Evolutionary conservation across 1,284 basidiomycete genomes (phyloP).

Genomic region (Cryptococcus hybrid): DNA sequence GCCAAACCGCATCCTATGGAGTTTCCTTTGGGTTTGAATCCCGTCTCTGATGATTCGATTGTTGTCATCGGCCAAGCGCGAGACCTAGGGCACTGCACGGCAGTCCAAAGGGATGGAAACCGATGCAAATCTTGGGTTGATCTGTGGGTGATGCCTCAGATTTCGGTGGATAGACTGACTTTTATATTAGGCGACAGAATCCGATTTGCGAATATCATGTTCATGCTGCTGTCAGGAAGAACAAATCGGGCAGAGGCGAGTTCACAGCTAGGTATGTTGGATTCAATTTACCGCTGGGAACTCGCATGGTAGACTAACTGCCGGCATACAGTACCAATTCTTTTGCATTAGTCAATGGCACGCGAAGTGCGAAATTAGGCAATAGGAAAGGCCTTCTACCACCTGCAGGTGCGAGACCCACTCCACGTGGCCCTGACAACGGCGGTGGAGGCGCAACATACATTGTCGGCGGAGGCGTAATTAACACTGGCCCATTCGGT

Average conservation of each 20-base stretch:
- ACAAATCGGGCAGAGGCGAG: constrained; percentile 71
- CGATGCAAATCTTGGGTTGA: constrained; percentile 84
- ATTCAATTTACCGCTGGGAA: too few relatives aligned
- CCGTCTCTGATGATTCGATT: constrained; percentile 73
- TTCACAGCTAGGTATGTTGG: constrained; percentile 66
- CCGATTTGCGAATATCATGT: constrained; percentile 89
- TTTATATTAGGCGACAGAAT: too few relatives aligned
- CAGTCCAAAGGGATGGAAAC: constrained; percentile 72
- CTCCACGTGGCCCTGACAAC: constrained; percentile 29
- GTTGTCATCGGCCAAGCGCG: constrained; percentile 79
- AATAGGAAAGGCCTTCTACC: constrained; percentile 48
- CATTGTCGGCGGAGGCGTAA: constrained; percentile 65
- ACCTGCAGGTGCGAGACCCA: constrained; percentile 20
- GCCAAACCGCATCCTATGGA: constrained; percentile 65
- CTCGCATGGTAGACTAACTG: too few relatives aligned
- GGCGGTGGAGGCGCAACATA: constrained; percentile 64
- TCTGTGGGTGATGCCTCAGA: constrained; percentile 54
- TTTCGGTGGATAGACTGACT: too few relatives aligned
- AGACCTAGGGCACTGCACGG: constrained; percentile 80
- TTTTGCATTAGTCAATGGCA: constrained; percentile 3
- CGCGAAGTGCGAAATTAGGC: too few relatives aligned
- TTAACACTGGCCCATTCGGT: constrained; percentile 54
- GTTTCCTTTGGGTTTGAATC: constrained; percentile 84
- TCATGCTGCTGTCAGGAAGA: constrained; percentile 70
- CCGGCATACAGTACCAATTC: too few relatives aligned